phyloP scores from a whole-genome alignment of 1,284 basidiomycete species.

The Chiua sp. region DNA sequence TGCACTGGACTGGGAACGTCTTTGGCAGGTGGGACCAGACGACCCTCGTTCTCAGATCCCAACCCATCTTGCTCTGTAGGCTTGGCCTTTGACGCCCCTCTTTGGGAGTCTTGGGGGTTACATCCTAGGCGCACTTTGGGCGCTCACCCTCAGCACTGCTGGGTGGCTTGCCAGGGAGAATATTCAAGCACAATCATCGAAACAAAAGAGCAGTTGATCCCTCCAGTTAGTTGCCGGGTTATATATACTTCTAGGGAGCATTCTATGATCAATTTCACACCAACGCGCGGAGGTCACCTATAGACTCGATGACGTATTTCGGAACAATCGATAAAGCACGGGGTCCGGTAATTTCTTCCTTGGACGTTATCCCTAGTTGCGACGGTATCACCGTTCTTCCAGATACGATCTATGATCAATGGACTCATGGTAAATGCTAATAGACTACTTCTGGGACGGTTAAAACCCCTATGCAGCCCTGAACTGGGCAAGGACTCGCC shows the following conservation, averaged over 20 bases:
- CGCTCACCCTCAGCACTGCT: slow-evolving; percentile 56
- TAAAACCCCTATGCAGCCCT: slow-evolving; percentile 39
- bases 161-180: slow-evolving; percentile 49
- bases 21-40: slow-evolving; percentile 81
- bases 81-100: slow-evolving; percentile 81
- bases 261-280: slow-evolving; percentile 27
- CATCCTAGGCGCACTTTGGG: slow-evolving; percentile 62
- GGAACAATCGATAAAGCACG: slow-evolving; percentile 74
- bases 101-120: slow-evolving; percentile 75
- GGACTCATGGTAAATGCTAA: slow-evolving; percentile 43
- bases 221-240: slow-evolving; percentile 1
- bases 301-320: slow-evolving; percentile 79
- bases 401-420: too few species aligned
- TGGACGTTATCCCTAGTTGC: slow-evolving; percentile 69
- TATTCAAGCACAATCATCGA: slow-evolving; percentile 18
- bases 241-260: slow-evolving; percentile 9
- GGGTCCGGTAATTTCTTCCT: slow-evolving; percentile 75
- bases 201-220: slow-evolving; percentile 23
- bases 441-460: slow-evolving; percentile 31
- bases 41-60: neutral
- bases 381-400: slow-evolving; percentile 7
- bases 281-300: slow-evolving; percentile 70
- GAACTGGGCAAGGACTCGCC: slow-evolving; percentile 35
- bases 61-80: slow-evolving; percentile 45
- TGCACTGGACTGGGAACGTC: slow-evolving; percentile 93